Evolutionary conservation across 163 green algal genomes (phyloP).

Genomic region (Prototheca stagnorum): DNA sequence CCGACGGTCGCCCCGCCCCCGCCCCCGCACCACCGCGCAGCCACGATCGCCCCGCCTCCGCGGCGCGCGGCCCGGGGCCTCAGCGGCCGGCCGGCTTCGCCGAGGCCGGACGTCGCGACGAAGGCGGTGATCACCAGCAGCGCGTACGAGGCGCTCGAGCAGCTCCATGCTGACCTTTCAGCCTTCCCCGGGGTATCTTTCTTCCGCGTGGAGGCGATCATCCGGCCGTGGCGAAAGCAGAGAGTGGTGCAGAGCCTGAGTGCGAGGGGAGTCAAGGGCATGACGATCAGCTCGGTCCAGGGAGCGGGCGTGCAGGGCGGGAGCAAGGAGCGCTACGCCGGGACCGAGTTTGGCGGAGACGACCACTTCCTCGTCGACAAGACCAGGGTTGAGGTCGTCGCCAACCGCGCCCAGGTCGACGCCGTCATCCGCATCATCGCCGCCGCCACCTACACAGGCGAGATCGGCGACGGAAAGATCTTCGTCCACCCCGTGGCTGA

Average conservation of each 20-base stretch:
- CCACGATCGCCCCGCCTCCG: too few relatives aligned
- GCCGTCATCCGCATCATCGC: slow-evolving; percentile 27
- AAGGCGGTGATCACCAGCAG: too few relatives aligned
- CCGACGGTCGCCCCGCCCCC: too few relatives aligned
- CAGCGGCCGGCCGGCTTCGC: too few relatives aligned
- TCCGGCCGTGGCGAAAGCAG: slow-evolving; percentile 34
- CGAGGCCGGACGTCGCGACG: too few relatives aligned
- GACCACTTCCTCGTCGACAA: slow-evolving; percentile 39
- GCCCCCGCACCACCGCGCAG: too few relatives aligned
- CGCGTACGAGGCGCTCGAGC: slow-evolving; percentile 20
- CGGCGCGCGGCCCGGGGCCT: too few relatives aligned
- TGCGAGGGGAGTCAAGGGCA: slow-evolving; percentile 28
- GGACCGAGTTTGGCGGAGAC: slow-evolving; percentile 29
- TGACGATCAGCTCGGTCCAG: slow-evolving; percentile 31
- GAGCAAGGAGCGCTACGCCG: slow-evolving; percentile 31
- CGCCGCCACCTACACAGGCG: slow-evolving; percentile 31
- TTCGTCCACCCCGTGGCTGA: slow-evolving; percentile 45
- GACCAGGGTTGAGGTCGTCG: slow-evolving; percentile 32
- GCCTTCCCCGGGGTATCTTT: slow-evolving; percentile 28
- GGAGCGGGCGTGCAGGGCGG: slow-evolving; percentile 42
- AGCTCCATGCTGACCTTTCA: slow-evolving; percentile 19
- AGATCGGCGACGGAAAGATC: slow-evolving; percentile 57
- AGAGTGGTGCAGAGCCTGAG: slow-evolving; percentile 26
- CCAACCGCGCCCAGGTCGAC: slow-evolving; percentile 33
- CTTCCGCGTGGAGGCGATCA: slow-evolving; percentile 40